Evolutionary conservation across 2,329 filamentous ascomycete genomes (phyloP).

Genomic region (Graphilbum sp.): DNA sequence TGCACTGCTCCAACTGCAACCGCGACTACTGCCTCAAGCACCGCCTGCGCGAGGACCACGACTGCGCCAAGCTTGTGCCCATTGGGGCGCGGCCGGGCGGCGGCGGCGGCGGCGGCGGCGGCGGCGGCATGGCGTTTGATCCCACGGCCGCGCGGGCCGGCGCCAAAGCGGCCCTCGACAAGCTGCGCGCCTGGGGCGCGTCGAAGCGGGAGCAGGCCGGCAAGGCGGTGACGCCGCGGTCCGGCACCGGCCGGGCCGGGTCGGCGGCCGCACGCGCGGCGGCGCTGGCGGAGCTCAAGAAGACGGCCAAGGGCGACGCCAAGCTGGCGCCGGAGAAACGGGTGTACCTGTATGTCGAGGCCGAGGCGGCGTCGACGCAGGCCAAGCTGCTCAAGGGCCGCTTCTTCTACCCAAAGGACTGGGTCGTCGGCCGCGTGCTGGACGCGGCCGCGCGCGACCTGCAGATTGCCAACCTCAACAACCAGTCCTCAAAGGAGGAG

Average conservation of each 20-base stretch:
- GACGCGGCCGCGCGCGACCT: slow-evolving; percentile 63
- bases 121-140: slow-evolving; percentile 17
- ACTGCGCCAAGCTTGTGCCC: slow-evolving; percentile 60
- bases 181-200: slow-evolving; percentile 64
- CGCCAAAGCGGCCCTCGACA: slow-evolving; percentile 54
- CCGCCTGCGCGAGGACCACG: slow-evolving; percentile 62
- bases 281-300: slow-evolving; percentile 66
- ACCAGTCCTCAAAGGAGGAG: slow-evolving; percentile 57
- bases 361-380: slow-evolving; percentile 69
- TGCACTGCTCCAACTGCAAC: slow-evolving; percentile 57
- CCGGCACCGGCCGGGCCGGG: slow-evolving; percentile 18
- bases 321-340: slow-evolving; percentile 68
- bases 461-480: slow-evolving; percentile 74
- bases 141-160: slow-evolving; percentile 47
- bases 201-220: slow-evolving; percentile 52
- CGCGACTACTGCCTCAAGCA: slow-evolving; percentile 65
- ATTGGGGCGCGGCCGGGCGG: slow-evolving; percentile 29
- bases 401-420: slow-evolving; percentile 69
- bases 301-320: slow-evolving; percentile 75
- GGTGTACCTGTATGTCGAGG: slow-evolving; percentile 83
- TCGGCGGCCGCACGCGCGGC: slow-evolving; percentile 44
- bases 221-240: slow-evolving; percentile 20
- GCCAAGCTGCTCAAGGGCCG: slow-evolving; percentile 69
- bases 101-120: background rate
- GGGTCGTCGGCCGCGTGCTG: slow-evolving; percentile 73